Evolutionary conservation across 441 rosid genomes (phyloP).

Genomic region (Mallotus repandus): DNA sequence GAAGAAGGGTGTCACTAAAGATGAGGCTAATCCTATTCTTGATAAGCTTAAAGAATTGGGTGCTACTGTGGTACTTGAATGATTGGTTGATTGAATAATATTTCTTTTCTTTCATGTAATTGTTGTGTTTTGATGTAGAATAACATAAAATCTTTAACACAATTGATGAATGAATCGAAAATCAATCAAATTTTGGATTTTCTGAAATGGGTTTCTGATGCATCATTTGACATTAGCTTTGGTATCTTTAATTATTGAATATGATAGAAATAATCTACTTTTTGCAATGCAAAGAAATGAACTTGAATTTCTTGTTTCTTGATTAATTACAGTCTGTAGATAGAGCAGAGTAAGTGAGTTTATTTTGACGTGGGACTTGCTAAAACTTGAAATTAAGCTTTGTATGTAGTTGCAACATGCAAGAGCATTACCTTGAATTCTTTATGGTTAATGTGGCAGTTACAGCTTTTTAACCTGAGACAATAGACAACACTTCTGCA

Average conservation of each 20-base stretch:
- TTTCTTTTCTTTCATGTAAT: not conserved
- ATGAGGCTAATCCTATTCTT: slow-evolving; percentile 60
- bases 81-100: not conserved
- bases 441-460: no score
- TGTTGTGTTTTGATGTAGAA: slow-evolving; percentile 14
- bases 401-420: no score
- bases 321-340: not conserved
- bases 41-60: slow-evolving; percentile 53
- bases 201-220: not conserved
- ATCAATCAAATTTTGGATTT: not conserved
- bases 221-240: not conserved
- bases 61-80: slow-evolving; percentile 37
- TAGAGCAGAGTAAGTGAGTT: not conserved
- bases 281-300: no score
- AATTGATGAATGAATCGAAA: not conserved
- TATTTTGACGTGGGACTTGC: not conserved
- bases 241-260: not conserved
- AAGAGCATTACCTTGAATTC: no score
- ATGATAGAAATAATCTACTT: no score
- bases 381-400: no score
- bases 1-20: slow-evolving; percentile 77
- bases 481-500: no score
- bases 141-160: slow-evolving; percentile 1
- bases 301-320: not conserved
- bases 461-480: no score